Evolutionary conservation across 192 early-diverging fungal species (phyloP).

Genomic region (Entomortierella parvispora): DNA sequence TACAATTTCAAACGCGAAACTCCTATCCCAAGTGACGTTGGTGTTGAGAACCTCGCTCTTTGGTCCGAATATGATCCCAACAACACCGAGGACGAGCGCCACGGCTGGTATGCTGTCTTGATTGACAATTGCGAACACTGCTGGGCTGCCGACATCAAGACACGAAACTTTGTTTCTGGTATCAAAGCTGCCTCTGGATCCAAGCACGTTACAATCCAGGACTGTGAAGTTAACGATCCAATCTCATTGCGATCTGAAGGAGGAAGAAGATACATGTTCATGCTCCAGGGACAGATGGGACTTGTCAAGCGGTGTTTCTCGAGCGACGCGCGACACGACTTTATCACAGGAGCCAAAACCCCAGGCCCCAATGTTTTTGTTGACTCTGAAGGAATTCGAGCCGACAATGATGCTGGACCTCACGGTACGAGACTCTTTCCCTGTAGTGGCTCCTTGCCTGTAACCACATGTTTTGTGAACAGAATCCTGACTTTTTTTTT

Average conservation of each 20-base stretch:
- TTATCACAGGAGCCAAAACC: slow-evolving; percentile 28
- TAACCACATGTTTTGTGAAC: neutral
- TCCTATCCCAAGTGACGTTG: slow-evolving; percentile 29
- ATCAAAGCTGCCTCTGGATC: slow-evolving; percentile 20
- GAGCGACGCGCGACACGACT: slow-evolving; percentile 32
- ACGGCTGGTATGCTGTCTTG: slow-evolving; percentile 26
- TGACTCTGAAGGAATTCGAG: slow-evolving; percentile 33
- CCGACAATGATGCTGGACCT: slow-evolving; percentile 45
- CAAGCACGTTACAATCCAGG: slow-evolving; percentile 37
- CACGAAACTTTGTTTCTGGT: slow-evolving; percentile 31
- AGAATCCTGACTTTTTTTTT: neutral
- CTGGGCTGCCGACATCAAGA: slow-evolving; percentile 35
- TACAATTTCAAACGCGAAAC: slow-evolving; percentile 37
- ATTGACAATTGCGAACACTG: slow-evolving; percentile 42
- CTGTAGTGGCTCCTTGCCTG: too few relatives aligned
- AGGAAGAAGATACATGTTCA: slow-evolving; percentile 38
- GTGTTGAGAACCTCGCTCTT: slow-evolving; percentile 37
- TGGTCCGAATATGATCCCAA: slow-evolving; percentile 27
- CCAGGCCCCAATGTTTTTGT: slow-evolving; percentile 44
- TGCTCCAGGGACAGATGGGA: slow-evolving; percentile 39
- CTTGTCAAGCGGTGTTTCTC: slow-evolving; percentile 41
- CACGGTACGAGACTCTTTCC: slow-evolving; percentile 5
- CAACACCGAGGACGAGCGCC: slow-evolving; percentile 10
- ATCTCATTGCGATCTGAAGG: slow-evolving; percentile 16
- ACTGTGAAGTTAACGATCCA: slow-evolving; percentile 20